Evolutionary conservation across 805 yeast genomes (phyloP), one percentile per base, ranked within the genome.

Genomic region (Cyberlindnera saturnus): DNA sequence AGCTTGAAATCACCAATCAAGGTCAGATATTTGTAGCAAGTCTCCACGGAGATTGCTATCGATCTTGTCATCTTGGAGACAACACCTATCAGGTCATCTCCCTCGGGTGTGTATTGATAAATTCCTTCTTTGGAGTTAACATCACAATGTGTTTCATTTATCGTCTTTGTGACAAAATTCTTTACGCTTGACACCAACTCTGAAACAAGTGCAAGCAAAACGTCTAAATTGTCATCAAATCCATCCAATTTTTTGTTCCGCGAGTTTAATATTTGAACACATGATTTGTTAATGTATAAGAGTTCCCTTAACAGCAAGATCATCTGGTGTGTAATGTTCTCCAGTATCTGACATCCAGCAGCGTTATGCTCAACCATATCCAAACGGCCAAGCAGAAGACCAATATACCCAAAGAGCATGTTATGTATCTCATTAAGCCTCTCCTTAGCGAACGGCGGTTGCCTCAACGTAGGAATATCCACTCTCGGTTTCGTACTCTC

Each of bases 281-380:
- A 69, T 4, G 71, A 62, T 49, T 78, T 79, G 23, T 82, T 77
- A 26, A 81, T 77, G 55, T 75, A 78, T 18, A 80, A 64, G 30
- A 82, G 59, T 54, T 86, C 95, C 54, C 83, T 66, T 36, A 82
- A 62, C 16, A 85, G 59, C 28, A 83, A 59, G 40, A 82, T 81
- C 35, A 85, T 71, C 51, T 86, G 93, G 52, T 82, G 86, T 3
- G 81, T 75, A 14, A 86, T 65, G 15, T 73, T 69, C 52, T 85
- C 90, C 42, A 86, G 60, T 6, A 79, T 60, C 49, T 81, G 82
- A 55, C 88, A 80, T 2, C 91, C 91, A 15, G 69, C 68, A 4
- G 79, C 72, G 56, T 84, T 85, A 52, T 81, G 83, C 56, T 86
- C 93, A 31, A 85, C 77, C 61, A 86, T 69, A 59, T 86, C 93